Evolutionary conservation across 352 stramenopile species (phyloP), one percentile per base, ranked within the genome.

Genomic region (Globisporangium echinulatum): DNA sequence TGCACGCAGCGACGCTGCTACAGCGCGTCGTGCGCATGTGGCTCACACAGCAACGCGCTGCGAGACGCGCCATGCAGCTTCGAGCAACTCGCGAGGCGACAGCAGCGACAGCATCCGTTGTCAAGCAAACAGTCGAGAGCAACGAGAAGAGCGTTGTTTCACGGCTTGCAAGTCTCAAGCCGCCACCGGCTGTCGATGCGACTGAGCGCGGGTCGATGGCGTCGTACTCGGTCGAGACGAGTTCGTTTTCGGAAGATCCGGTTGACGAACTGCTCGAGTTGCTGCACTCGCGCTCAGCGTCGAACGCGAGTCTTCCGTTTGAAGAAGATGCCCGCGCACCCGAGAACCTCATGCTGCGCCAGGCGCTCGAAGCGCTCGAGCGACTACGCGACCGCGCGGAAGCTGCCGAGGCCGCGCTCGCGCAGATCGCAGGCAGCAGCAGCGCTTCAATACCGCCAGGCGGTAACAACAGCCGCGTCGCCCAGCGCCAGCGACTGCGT

Each of bases 341-440:
- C 11, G 62, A 62, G 15, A 67, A 63, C 25, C 56, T 51, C 36
- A 63, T 79, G 75, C 62, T 84, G 3, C 71, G 74, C 11, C 75
- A 75, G 38, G 79, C 77, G 15, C 58, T 87, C 1, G 69, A 56
- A 19, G 79, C 87, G 51, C 53, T 89, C 17, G 77, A 89, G 42
- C 62, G 72, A 13, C 72, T 89, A 48, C 75, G 79, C 56, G 66
- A 71, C 37, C 74, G 79, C n/a, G 79, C 79, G 19, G 79, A 85
- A 58, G 74, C 66, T 17, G 79, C 79, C 40, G 79, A 89, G 67
- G 77, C 79, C 19, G 79, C 79, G 6, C 50, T 89, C 5, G 68
- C 66, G 33, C 68, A 73, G 49, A 62, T 78, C 38, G 43, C 52
- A 54, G 42, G 25, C 33, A 11, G 13, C 19, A 17, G 49, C n/a